Base-by-base conservation (phyloP, 352 stramenopile species). In the Phytopythium mirpurense region DNA sequence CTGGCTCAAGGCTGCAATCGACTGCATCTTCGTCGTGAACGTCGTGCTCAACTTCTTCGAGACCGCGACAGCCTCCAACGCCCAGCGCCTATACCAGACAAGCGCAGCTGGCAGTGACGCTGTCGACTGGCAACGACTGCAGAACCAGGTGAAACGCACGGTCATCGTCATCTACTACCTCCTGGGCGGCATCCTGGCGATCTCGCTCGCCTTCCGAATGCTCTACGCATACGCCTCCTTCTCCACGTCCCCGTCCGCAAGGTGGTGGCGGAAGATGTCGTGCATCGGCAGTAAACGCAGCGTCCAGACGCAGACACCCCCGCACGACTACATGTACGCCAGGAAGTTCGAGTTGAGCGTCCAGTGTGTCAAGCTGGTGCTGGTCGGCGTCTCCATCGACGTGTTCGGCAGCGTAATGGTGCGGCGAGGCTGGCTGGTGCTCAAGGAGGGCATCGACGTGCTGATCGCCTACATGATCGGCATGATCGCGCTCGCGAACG, bases 11-110 rank as follows among this genome's bases (percentile, higher is more conserved):
- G 61, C 52, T 4, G 21, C 23, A 6, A 36, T 68, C 34, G 61
- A 68, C 21, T 62, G 51, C 37, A 16, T 52, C 5, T 65, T 64
- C 24, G 53, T 45, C 11, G 12, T 65, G 9, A 36, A 56, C 15
- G 61, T 68, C 14, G 51, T 68, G 29, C 31, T 68, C 27, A 68
- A 64, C 32, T 65, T 65, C 21, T 70, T 64, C 41, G 59, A 67
- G 50, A 67, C 54, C 6, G 41, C 44, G 3, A 27, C 40, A 5
- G 46, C 43, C 26, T 35, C 55, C 6, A 32, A 49, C 16, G 8
- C 63, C 19, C 62, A 67, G 19, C 27, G 53, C 2, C 52, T 19
- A 26, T 5, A 26, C 34, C 54, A 31, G 6, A 44, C 8, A 18
- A 12, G 16, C 9, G 34, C 18, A 21, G 11, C 7, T 2, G 14